These are phyloP conservation scores for Rosa rugosa DNA, from an alignment of 306 rosid species.

Conservation along the genomic window DNA sequence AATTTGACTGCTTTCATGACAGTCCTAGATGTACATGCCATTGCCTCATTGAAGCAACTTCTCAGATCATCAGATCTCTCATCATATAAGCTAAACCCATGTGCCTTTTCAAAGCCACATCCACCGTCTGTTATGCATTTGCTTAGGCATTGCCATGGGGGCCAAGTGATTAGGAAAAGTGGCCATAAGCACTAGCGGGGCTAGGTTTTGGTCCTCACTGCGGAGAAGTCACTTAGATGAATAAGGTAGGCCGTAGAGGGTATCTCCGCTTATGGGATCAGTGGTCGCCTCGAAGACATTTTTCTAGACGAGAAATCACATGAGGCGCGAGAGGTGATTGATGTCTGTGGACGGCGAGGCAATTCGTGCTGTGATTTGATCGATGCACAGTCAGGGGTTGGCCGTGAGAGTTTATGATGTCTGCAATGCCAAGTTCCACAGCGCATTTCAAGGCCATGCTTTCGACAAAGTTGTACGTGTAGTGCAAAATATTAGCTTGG, in stretches of 20 bases:
- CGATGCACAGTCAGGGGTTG: constrained; percentile 15
- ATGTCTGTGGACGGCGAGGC: constrained; percentile 18
- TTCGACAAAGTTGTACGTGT: background rate
- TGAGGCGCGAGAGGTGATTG: constrained; percentile 26
- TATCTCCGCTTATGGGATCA: background rate
- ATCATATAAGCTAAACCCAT: constrained; percentile 35
- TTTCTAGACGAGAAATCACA: constrained; percentile 22
- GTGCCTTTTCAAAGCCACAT: constrained; percentile 24
- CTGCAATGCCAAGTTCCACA: constrained; percentile 36
- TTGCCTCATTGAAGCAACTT: constrained; percentile 20
- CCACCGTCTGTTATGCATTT: constrained; percentile 35
- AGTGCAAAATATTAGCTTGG: constrained; percentile 21
- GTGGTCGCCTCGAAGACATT: constrained; percentile 12
- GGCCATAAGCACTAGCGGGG: constrained; percentile 14
- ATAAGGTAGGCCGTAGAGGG: constrained; percentile 26
- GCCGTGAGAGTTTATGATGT: constrained; percentile 31
- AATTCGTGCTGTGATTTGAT: constrained; percentile 17
- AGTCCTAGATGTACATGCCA: constrained; percentile 28
- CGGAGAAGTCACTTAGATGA: constrained; percentile 29
- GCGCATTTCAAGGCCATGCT: constrained; percentile 36
- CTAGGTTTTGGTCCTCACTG: constrained; percentile 23
- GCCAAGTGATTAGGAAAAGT: constrained; percentile 22
- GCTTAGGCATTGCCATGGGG: constrained; percentile 34
- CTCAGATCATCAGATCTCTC: constrained; percentile 12
- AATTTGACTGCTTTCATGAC: constrained; percentile 8